Base-by-base conservation (phyloP, 495 filamentous ascomycete genomes). In the Penicillium angulare region DNA sequence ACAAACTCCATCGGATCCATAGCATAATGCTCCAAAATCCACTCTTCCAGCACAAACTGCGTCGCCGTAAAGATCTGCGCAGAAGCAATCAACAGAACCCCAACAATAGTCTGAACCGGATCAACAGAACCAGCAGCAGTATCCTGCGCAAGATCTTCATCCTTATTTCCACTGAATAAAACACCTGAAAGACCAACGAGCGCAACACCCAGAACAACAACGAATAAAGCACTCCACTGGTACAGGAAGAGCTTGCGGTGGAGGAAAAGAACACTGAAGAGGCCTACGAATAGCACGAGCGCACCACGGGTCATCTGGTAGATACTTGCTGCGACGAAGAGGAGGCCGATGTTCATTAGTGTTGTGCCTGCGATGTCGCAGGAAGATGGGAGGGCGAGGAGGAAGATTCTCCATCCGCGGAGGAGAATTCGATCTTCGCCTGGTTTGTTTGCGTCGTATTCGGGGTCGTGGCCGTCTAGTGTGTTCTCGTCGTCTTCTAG, bases 281-380 rank as follows among this genome's bases (percentile, higher is more conserved):
- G 69, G 0, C 93, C 93, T 9, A 98, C 93, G 50, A 97, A 98
- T 4, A 98, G 76, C 13, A 97, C 92, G 21, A 98, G 76, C 0
- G 93, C 92, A 13, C 93, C 93, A 22, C 93, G 80, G 7, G 92
- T 97, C 93, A 98, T 98, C 67, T 98, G 93, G 75, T 97, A 98
- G 59, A 98, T 95, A 53, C 86, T 90, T 0, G 93, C 90, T 1
- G 88, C 93, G 8, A 97, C 90, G 59, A 97, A 95, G 39, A 97
- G 79, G 50, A 98, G 74, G 10, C 93, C 93, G 5, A 90, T 86
- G 66, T 97, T 98, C 88, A 98, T 96, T 20, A 97, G 83, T 16
- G 93, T 98, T 3, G 93, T 98, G 18, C 89, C 93, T 4, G 86
- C 79, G 53, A 98, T 95, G 63, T 98, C 93, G 69, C 92, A 96